Base-by-base conservation (phyloP, 2,329 filamentous ascomycete genomes). In the Calonectria pseudoturangicola region DNA sequence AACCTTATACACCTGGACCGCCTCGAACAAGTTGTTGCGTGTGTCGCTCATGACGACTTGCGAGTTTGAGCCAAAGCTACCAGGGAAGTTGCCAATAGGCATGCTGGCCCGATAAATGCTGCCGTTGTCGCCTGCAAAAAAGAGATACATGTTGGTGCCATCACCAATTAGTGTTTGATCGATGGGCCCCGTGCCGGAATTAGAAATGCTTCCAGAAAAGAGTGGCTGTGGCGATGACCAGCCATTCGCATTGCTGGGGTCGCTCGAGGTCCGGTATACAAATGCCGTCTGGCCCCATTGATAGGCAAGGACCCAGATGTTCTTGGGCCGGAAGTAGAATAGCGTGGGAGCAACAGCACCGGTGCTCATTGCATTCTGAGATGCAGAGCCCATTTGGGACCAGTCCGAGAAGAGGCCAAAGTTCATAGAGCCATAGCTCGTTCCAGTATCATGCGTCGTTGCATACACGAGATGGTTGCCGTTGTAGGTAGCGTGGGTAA, bases 121-220 rank as follows among this genome's bases (percentile, higher is more conserved):
- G 81, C 92, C 92, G 74, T 93, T 92, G 82, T 93, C 92, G 9
- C 91, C 92, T 0, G 87, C 86, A 76, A 93, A 93, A 88, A 93
- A 93, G 5, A 93, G 84, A 76, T 93, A 93, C 90, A 93, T 92
- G 82, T 89, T 88, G 8, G 80, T 82, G 79, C 82, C 82, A 81
- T 93, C 92, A 48, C 89, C 90, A 74, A 93, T 93, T 69, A 93
- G 75, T 0, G 90, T 90, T 82, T 92, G 91, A 81, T 93, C 91
- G 73, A 93, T 93, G 13, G 85, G 79, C 0, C 90, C 90, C 0
- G 88, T 91, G 81, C 81, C 79, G 10, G 88, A 88, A 68, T 79
- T 85, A 0, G 85, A 80, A 76, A 93, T 89, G 25, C 79, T 85
- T 15, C 91, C 91, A 0, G 86, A 83, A 83, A 91, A 93, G 58